Evolutionary conservation across 768 basidiomycete species (phyloP), one percentile per base, ranked within the genome.

Genomic region (Suillus tomentosus): DNA sequence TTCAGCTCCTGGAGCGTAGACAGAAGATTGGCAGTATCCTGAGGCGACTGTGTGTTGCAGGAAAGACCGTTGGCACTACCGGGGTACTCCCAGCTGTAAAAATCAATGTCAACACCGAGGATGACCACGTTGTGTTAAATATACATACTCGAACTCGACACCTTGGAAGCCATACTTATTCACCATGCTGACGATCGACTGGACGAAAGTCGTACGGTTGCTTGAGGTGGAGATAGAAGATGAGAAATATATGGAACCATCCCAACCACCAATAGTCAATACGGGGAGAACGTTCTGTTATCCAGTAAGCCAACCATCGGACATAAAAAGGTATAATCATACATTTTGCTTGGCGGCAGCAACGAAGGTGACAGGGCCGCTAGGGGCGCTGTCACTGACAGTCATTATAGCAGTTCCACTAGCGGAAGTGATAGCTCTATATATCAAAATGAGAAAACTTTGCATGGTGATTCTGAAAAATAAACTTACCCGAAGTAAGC

Each of bases 51-150:
- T 7, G 73, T 74, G 77, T 96, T 96, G 71, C 91, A 92, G 8
- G 83, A 82, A 22, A 90, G 82, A 17, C 93, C 94, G 53, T 78
- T 78, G 13, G 77, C 77, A 9, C 57, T 58, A 45, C 81, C 85
- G 43, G 94, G 95, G 72, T 93, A 96, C 74, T 95, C 94, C 94
- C 93, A 95, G 71, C 91, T 92, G 65, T 62, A 54, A 51, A 63
- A 50, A n/a, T 11, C 36, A 55, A 62, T 19, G n/a, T 2, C 37
- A 22, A 5, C 1, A 27, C 19, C 70, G 22, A 69, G 62, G 15
- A 57, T 19, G 57, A 36, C 50, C 8, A 17, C 31, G 8, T 45
- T 7, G n/a, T 3, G 2, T 7, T 0, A 40, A 5, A 55, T 51
- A 27, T 24, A 78, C 86, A 47, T 70, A 87, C 87, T 89, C 89